phyloP scores from a whole-genome alignment of 306 rosid genomes.

The Quillaja saponaria region DNA sequence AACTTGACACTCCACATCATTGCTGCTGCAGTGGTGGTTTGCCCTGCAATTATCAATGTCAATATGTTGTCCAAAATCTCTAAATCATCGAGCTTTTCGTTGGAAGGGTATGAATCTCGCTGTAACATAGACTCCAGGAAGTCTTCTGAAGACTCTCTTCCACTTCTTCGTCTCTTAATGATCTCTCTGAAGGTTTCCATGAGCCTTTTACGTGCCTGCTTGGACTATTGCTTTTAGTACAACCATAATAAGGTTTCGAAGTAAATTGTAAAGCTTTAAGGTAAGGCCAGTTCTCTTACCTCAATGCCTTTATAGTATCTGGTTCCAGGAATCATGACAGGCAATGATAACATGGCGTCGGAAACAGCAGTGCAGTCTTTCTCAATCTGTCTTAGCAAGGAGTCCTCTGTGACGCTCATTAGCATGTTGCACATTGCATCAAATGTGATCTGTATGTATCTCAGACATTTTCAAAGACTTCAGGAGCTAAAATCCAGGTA shows the following conservation, averaged over 20 bases:
- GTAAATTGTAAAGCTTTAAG: too few species aligned
- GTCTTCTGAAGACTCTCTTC: slow-evolving; percentile 46
- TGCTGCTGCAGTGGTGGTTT: slow-evolving; percentile 73
- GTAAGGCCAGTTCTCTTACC: too few species aligned
- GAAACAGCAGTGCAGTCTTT: slow-evolving; percentile 53
- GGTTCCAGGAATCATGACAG: slow-evolving; percentile 66
- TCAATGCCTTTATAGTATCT: slow-evolving; percentile 67
- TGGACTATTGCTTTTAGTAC: slow-evolving; percentile 23
- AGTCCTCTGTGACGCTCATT: slow-evolving; percentile 58
- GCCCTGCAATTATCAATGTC: slow-evolving; percentile 69
- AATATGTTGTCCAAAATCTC: slow-evolving; percentile 68
- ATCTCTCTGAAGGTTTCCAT: slow-evolving; percentile 53
- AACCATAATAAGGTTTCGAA: slow-evolving; percentile 1
- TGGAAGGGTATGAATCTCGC: slow-evolving; percentile 44
- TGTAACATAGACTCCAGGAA: slow-evolving; percentile 63
- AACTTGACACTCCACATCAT: slow-evolving; percentile 83
- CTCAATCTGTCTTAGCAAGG: slow-evolving; percentile 49
- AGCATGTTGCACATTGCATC: slow-evolving; percentile 75
- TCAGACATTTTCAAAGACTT: slow-evolving; percentile 4
- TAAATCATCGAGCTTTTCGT: slow-evolving; percentile 62
- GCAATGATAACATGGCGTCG: slow-evolving; percentile 61
- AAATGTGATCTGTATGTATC: slow-evolving; percentile 50
- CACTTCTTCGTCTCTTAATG: slow-evolving; percentile 51
- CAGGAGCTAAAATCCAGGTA: not conserved
- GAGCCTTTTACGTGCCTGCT: slow-evolving; percentile 65